Evolutionary conservation across 768 basidiomycete species (phyloP).

Genomic region (Melanogaster broomeanus): DNA sequence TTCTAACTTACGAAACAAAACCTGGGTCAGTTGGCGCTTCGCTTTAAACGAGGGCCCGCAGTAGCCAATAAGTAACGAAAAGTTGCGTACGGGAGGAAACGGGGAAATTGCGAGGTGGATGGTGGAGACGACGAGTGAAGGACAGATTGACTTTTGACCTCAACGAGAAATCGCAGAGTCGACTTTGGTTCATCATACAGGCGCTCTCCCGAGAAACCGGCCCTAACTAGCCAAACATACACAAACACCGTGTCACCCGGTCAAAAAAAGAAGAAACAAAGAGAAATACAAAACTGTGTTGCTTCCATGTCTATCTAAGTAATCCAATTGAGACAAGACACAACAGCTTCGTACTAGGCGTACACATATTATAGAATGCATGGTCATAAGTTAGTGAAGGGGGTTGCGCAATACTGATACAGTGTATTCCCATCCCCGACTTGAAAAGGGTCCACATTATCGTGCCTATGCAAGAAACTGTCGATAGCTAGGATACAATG

Average conservation of each 20-base stretch:
- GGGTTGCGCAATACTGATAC: conserved; percentile 33
- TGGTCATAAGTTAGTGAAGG: conserved; percentile 22
- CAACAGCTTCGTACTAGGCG: conserved; percentile 11
- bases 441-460: conserved; percentile 28
- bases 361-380: conserved; percentile 30
- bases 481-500: conserved; percentile 14
- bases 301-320: neutral
- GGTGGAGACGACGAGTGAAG: conserved; percentile 31
- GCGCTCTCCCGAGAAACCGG: conserved; percentile 26
- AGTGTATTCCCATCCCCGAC: conserved; percentile 19
- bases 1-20: conserved; percentile 21
- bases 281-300: neutral
- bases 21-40: conserved; percentile 19
- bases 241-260: conserved; percentile 16
- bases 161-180: conserved; percentile 26
- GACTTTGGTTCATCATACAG: conserved; percentile 17
- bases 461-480: conserved; percentile 32
- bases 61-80: neutral
- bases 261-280: neutral
- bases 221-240: conserved; percentile 36
- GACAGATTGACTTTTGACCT: conserved; percentile 27
- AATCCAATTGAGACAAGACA: neutral
- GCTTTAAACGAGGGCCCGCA: neutral
- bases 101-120: conserved; percentile 22
- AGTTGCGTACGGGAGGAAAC: conserved; percentile 17